Evolutionary conservation across 2,329 filamentous ascomycete genomes (phyloP), one percentile per base, ranked within the genome.

Genomic region (Diplodia scrobiculata): DNA sequence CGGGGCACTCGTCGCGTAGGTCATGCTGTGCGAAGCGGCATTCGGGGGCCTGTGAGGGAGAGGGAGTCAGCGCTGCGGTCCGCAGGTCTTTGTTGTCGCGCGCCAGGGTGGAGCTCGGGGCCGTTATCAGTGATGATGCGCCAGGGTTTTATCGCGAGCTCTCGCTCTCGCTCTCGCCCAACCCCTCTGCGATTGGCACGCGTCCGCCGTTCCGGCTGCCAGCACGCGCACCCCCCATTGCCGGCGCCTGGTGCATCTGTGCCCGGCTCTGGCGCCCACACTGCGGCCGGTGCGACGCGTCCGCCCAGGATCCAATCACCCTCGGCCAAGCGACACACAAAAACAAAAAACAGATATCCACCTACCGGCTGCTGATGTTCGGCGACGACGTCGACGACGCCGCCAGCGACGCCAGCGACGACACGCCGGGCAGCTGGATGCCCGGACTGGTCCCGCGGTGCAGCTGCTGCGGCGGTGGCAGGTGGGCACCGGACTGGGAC

Each of bases 1-100:
- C 55, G 87, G 86, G 53, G 87, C 87, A 70, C 86, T 85, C 69
- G 85, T 87, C 72, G 85, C 82, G 75, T 86, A 87, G 70, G 82
- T 85, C 81, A 87, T 84, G 76, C 78, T 84, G 77, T 80, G 78
- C 72, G 79, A 77, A 64, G 73, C 80, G 82, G 82, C 80, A 68
- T 75, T 74, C 69, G 73, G 72, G 32, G 53, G 64, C 53, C 53
- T 66, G 64, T 29, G 48, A 21, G 21, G 34, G 48, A 52, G 47
- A 48, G 60, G 13, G 47, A 45, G 60, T 53, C 60, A 52, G 50
- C 60, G 59, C 59, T 51, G 27, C 10, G 25, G 19, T 34, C 25
- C 29, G 27, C n/a, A 53, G 27, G 38, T 65, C 34, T 55, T 53
- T 65, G 50, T 55, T 54, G 50, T 55, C 27, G 63, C 45, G 34